A percentile compares a stretch with the other conserved stretches of the same genome.
These are phyloP conservation scores for Leccinum laetum DNA, from an alignment of 1,284 basidiomycete genomes.

Conservation along the genomic window DNA sequence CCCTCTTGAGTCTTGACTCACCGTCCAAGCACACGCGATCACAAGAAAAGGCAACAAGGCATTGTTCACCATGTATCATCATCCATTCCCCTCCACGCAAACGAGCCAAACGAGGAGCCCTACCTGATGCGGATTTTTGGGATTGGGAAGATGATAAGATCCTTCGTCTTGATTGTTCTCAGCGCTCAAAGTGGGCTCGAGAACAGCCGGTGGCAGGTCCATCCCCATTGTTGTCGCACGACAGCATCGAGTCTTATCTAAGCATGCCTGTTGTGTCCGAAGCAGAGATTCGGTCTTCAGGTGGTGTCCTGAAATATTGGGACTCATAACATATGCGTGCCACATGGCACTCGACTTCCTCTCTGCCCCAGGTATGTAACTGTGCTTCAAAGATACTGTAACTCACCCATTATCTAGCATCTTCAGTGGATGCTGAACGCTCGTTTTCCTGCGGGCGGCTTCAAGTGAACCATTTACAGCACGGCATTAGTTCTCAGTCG, in stretches of 20 bases:
- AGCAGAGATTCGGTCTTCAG: not conserved
- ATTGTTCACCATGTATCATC: no score
- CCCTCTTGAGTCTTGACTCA: no score
- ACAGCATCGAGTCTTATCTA: not conserved
- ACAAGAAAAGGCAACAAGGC: no score
- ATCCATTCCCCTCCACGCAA: no score
- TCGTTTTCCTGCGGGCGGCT: not conserved
- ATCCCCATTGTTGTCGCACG: not conserved
- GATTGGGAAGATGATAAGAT: no score
- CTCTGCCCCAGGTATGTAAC: not conserved
- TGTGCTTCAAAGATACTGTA: not conserved
- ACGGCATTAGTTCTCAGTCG: not conserved
- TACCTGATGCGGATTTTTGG: no score
- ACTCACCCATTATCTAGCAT: not conserved
- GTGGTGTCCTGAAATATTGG: not conserved
- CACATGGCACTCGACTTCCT: not conserved
- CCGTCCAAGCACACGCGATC: no score
- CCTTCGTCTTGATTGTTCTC: no score
- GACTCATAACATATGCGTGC: not conserved
- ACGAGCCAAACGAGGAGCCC: no score
- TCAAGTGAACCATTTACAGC: not conserved
- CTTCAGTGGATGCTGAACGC: not conserved
- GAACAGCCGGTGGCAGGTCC: not conserved
- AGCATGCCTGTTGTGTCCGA: not conserved
- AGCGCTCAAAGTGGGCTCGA: not conserved